Conservation (phyloP, 2,329 filamentous ascomycete genomes). For the Neonectria punicea region DNA sequence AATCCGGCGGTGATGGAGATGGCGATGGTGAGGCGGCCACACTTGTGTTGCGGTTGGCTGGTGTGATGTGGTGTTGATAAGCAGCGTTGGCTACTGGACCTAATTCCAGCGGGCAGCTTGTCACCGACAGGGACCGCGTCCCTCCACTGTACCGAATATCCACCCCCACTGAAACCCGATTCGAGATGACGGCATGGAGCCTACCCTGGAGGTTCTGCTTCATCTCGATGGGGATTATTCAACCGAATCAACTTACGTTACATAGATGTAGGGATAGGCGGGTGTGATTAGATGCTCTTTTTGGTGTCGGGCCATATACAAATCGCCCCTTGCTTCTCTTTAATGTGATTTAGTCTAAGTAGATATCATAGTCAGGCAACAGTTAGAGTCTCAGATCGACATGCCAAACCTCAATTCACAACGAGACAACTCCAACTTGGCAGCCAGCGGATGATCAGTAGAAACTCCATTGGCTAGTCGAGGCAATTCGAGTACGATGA, state of each 20-base stretch:
- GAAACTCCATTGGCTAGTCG: too few relatives aligned
- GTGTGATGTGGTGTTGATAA: conserved; percentile 25
- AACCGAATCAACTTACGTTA: too few relatives aligned
- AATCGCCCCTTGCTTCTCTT: too few relatives aligned
- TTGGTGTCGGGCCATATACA: neutral
- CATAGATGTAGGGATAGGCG: too few relatives aligned
- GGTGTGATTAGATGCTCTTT: neutral
- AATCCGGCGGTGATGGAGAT: neutral
- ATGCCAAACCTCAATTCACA: too few relatives aligned
- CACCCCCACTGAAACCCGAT: conserved; percentile 14
- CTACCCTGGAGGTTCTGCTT: conserved; percentile 5
- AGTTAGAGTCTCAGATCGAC: too few relatives aligned
- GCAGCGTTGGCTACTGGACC: conserved; percentile 11
- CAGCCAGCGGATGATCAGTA: too few relatives aligned
- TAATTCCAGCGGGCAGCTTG: conserved; percentile 10
- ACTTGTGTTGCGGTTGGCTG: neutral
- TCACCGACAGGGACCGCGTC: conserved; percentile 6
- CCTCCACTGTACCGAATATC: conserved; percentile 14
- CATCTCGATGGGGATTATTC: neutral
- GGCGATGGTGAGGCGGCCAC: neutral
- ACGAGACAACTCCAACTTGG: too few relatives aligned
- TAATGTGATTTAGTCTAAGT: too few relatives aligned
- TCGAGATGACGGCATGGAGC: neutral
- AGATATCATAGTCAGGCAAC: too few relatives aligned
- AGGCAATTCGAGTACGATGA: too few relatives aligned